phyloP scores from a whole-genome alignment of 2,329 filamentous ascomycete species.

The Gyromitra esculenta region DNA sequence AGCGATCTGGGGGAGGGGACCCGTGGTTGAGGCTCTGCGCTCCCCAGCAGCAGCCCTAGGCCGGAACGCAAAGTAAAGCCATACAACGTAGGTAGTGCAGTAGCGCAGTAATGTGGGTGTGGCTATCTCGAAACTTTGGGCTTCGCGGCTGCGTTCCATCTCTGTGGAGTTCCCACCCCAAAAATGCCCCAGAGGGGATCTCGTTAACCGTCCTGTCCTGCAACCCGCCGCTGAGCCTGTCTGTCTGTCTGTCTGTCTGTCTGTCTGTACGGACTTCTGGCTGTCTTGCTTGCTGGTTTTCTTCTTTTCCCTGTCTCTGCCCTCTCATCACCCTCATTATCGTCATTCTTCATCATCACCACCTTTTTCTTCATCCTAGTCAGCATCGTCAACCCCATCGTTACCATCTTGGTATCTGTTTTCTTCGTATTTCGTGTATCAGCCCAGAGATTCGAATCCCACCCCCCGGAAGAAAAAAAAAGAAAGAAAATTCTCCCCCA shows the following conservation, averaged over 20 bases:
- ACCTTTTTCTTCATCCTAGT: constrained; percentile 5
- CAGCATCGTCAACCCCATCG: constrained; percentile 32
- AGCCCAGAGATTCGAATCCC: constrained; percentile 13
- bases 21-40: constrained; percentile 51
- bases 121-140: constrained; percentile 51
- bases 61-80: constrained; percentile 38
- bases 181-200: constrained; percentile 49
- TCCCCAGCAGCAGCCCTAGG: constrained; percentile 50
- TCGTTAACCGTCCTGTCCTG: constrained; percentile 51
- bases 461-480: constrained; percentile 30
- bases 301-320: constrained; percentile 49
- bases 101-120: constrained; percentile 42
- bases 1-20: constrained; percentile 43
- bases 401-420: constrained; percentile 24
- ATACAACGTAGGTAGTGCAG: constrained; percentile 50
- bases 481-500: constrained; percentile 24
- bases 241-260: constrained; percentile 37
- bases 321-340: constrained; percentile 44
- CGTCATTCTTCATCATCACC: constrained; percentile 46
- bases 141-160: constrained; percentile 51
- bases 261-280: no score
- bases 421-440: constrained; percentile 46
- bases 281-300: constrained; percentile 41
- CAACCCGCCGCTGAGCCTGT: constrained; percentile 41
- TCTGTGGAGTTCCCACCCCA: constrained; percentile 50